Base-by-base conservation (phyloP, 441 rosid genomes). In the Populus hybrid region DNA sequence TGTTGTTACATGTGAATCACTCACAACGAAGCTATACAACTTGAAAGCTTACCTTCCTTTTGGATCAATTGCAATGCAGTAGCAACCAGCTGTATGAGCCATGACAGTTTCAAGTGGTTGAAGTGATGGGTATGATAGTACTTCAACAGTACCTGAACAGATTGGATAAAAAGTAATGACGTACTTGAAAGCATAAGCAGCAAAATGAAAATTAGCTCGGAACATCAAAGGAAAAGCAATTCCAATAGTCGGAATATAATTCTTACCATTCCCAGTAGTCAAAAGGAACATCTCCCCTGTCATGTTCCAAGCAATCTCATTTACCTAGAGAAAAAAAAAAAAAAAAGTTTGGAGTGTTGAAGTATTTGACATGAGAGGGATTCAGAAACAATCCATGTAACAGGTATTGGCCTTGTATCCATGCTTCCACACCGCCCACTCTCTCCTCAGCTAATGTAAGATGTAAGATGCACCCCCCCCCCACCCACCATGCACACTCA, bases 51-150 rank as follows among this genome's bases (percentile, higher is more conserved):
- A 94, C 98, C 94, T 90, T 86, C 97, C 95, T 72, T 88, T 84
- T 78, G 99, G 98, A 82, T 95, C 98, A 87, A 94, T 94, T 75
- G 97, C 98, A 82, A 95, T 95, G 87, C 99, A 94, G 64, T 94
- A 95, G 89, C 99, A 94, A 80, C 99, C 98, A 12, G 99, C 98
- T 75, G 99, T 91, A 79, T 95, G 98, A 80, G 99, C 99, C 85
- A 91, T 82, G 75, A 95, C 90, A 67, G 99, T 95, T 77, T 92
- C 97, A 32, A 91, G 85, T 67, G 95, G 92, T 75, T 76, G 86
- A 77, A 94, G 97, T 75, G 93, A 91, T n/a, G 98, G 97, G 78
- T 95, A 95, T 73, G 91, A 70, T 36, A 94, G 87, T 69, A 94
- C 99, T 86, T 95, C 99, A 83, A 95, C 95, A 28, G 97, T 95